Conservation (phyloP, 1,284 basidiomycete genomes). For the Ustilago sp. region DNA sequence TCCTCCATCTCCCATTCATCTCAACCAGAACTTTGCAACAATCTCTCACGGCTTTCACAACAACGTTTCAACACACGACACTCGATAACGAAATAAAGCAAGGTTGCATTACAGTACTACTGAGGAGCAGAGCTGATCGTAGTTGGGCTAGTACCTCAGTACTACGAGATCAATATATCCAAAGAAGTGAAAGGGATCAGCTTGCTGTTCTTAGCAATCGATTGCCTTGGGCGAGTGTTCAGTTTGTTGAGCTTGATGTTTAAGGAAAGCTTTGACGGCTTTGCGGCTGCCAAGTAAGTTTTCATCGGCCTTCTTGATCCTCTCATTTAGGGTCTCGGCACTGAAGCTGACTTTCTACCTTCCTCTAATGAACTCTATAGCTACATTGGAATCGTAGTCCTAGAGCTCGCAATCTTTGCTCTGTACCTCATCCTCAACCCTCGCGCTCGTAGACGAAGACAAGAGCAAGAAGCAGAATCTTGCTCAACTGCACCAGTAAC, state of each 20-base stretch:
- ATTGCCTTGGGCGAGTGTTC: constrained; percentile 80
- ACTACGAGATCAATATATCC: constrained; percentile 78
- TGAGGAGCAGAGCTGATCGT: constrained; percentile 75
- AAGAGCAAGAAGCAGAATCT: background rate
- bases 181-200: constrained; percentile 81
- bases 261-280: constrained; percentile 76
- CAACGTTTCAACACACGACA: too few relatives aligned
- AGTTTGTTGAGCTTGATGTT: constrained; percentile 78
- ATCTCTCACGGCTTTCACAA: too few relatives aligned
- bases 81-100: too few relatives aligned
- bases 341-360: constrained; percentile 3
- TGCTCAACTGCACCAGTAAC: background rate
- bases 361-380: constrained; percentile 2
- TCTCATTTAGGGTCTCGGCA: too few relatives aligned
- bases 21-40: too few relatives aligned
- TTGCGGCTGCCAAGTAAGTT: constrained; percentile 72
- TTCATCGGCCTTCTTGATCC: background rate
- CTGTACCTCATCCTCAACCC: constrained; percentile 78
- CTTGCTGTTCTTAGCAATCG: constrained; percentile 78
- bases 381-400: constrained; percentile 76
- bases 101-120: too few relatives aligned
- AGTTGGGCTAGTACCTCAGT: constrained; percentile 75
- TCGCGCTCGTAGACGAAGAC: constrained; percentile 39
- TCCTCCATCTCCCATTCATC: too few relatives aligned
- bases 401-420: constrained; percentile 74